phyloP scores from a whole-genome alignment of 2,329 filamentous ascomycete genomes.

The Fusarium sp. region DNA sequence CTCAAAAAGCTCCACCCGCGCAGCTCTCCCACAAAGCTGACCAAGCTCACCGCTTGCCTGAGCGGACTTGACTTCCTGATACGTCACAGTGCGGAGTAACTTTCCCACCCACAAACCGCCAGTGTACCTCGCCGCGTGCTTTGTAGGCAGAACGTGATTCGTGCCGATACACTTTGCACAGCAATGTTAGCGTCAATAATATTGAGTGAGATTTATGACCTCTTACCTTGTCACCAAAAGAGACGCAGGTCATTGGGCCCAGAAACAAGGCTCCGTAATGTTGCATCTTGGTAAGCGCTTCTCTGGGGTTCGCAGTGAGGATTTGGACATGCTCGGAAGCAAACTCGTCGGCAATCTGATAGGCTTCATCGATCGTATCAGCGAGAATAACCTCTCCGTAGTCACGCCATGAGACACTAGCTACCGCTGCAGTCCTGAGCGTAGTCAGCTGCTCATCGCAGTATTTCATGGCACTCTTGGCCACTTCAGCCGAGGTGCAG shows the following conservation, averaged over 20 bases:
- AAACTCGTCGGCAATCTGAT: neutral
- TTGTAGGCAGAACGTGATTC: neutral
- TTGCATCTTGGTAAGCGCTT: neutral
- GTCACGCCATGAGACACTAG: neutral
- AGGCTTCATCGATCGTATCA: neutral
- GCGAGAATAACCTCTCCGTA: neutral
- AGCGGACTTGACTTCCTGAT: neutral
- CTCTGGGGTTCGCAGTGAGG: neutral
- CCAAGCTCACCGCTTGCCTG: neutral
- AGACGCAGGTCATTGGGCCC: neutral
- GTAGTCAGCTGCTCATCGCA: neutral
- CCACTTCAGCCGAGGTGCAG: neutral
- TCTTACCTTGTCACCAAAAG: neutral
- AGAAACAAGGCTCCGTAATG: neutral
- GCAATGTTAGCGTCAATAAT: neutral
- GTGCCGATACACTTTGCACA: neutral
- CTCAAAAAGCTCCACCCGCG: neutral
- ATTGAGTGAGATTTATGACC: accelerated
- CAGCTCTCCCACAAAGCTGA: neutral
- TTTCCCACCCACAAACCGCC: neutral
- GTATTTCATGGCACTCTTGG: neutral
- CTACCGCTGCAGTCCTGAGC: neutral
- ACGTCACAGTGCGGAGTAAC: neutral
- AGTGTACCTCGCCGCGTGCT: neutral
- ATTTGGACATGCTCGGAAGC: neutral